phyloP scores from a whole-genome alignment of 2,329 filamentous ascomycete genomes.

The Botrytis sinoallii region DNA sequence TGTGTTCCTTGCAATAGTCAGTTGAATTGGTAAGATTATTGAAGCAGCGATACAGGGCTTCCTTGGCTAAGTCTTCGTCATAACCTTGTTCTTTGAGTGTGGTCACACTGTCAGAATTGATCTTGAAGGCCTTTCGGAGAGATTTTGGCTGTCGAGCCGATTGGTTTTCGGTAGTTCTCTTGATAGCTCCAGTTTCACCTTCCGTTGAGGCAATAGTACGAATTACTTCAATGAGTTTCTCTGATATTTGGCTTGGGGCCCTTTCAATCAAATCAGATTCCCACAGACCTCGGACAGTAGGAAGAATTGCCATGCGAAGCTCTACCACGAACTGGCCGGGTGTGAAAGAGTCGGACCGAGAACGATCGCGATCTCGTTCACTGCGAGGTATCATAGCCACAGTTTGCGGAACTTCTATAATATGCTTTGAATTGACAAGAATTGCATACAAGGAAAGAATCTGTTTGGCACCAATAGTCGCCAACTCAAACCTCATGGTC shows the following conservation, averaged over 20 bases:
- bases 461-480: slow-evolving; percentile 66
- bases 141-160: slow-evolving; percentile 42
- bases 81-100: slow-evolving; percentile 45
- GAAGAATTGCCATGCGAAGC: slow-evolving; percentile 74
- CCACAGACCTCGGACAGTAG: slow-evolving; percentile 77
- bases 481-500: slow-evolving; percentile 40
- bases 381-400: slow-evolving; percentile 49
- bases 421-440: slow-evolving; percentile 72
- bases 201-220: slow-evolving; percentile 76
- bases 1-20: slow-evolving; percentile 72
- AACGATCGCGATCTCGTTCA: slow-evolving; percentile 54
- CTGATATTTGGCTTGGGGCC: slow-evolving; percentile 70
- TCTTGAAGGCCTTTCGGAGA: slow-evolving; percentile 48
- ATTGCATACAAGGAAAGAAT: slow-evolving; percentile 79
- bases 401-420: slow-evolving; percentile 72
- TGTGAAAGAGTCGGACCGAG: slow-evolving; percentile 58
- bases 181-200: slow-evolving; percentile 64
- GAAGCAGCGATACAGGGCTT: slow-evolving; percentile 81
- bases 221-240: slow-evolving; percentile 78
- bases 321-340: slow-evolving; percentile 81
- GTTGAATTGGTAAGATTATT: slow-evolving; percentile 57
- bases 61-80: slow-evolving; percentile 62
- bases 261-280: slow-evolving; percentile 80
- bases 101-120: slow-evolving; percentile 48
- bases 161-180: slow-evolving; percentile 55